Percentiles rank a stretch among this genome's conserved stretches.
Conservation (phyloP, 2,329 filamentous ascomycete genomes). For the Cryphonectria japonica region DNA sequence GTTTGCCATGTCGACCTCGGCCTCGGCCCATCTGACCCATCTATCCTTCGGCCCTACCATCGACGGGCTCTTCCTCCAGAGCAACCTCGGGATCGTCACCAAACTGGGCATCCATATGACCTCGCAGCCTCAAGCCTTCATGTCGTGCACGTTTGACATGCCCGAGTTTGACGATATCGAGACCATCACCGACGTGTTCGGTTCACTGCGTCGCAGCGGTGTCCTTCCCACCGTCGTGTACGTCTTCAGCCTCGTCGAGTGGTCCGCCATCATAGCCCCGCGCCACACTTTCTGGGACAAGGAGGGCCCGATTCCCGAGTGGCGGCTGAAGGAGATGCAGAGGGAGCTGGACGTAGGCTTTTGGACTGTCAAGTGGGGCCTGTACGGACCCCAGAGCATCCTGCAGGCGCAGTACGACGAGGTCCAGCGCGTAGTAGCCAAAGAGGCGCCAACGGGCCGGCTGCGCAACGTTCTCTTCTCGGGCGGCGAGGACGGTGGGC, state of each 20-base stretch:
- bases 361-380: slow-evolving; percentile 50
- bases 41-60: slow-evolving; percentile 47
- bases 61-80: slow-evolving; percentile 56
- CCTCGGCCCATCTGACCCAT: slow-evolving; percentile 44
- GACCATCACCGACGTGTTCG: slow-evolving; percentile 47
- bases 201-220: slow-evolving; percentile 47
- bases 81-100: slow-evolving; percentile 57
- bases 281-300: slow-evolving; percentile 49
- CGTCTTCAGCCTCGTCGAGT: slow-evolving; percentile 51
- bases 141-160: slow-evolving; percentile 51
- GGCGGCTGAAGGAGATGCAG: slow-evolving; percentile 48
- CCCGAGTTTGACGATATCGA: slow-evolving; percentile 50
- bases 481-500: slow-evolving; percentile 41
- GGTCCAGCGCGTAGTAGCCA: slow-evolving; percentile 41
- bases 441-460: slow-evolving; percentile 43
- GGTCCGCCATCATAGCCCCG: slow-evolving; percentile 47
- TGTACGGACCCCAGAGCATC: slow-evolving; percentile 47
- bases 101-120: slow-evolving; percentile 55
- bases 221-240: slow-evolving; percentile 48
- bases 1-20: slow-evolving; percentile 43
- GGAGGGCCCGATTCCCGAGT: slow-evolving; percentile 49
- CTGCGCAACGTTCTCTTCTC: slow-evolving; percentile 43
- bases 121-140: slow-evolving; percentile 48
- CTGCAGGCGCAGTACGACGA: slow-evolving; percentile 50
- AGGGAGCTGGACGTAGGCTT: slow-evolving; percentile 45